Evolutionary conservation across 805 yeast species (phyloP), one percentile per base, ranked within the genome.

Genomic region (Ogataea siamensis): DNA sequence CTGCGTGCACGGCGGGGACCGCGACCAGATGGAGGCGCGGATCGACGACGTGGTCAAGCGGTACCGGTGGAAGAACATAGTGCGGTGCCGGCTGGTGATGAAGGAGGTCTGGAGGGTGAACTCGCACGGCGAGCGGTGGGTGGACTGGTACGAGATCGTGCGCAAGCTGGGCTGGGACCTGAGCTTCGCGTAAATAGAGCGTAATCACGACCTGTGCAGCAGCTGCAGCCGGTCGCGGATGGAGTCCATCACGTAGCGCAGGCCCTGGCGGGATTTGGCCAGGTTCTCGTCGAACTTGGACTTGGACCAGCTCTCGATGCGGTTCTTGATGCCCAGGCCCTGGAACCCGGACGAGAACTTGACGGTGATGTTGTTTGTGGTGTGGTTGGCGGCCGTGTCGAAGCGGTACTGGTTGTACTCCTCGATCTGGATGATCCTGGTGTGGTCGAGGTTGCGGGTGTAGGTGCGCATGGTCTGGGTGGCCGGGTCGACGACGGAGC

Each of bases 381-480:
- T 85, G 5, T 53, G 49, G 17, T 46, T 42, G 2, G 35, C 26
- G 1, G 17, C 22, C 11, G 22, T 12, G 28, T 66, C 62, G 34
- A 57, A 66, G 10, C 62, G 46, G 58, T 83, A 89, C 2, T 65
- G 68, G 15, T 87, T 76, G 50, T 64, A 76, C 55, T 89, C 97
- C 55, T 87, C 95, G 12, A 89, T 83, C 47, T 81, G 71, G 43
- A 89, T 74, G 36, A 89, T 75, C 46, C 74, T 72, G 1, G 84
- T 78, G 57, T 91, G 96, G 57, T 91, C 97, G 32, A 89, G 62
- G 58, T 89, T 89, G 45, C 87, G 73, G 11, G 87, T 80, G 64
- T 85, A 88, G 2, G 94, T 76, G 40, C 66, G 53, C 74, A 89
- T 68, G 7, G 67, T 66, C 43, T 69, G 62, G 4, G 59, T 54